Evolutionary conservation across 2,329 filamentous ascomycete genomes (phyloP), one percentile per base, ranked within the genome.

Genomic region (Apiospora saccharicola): DNA sequence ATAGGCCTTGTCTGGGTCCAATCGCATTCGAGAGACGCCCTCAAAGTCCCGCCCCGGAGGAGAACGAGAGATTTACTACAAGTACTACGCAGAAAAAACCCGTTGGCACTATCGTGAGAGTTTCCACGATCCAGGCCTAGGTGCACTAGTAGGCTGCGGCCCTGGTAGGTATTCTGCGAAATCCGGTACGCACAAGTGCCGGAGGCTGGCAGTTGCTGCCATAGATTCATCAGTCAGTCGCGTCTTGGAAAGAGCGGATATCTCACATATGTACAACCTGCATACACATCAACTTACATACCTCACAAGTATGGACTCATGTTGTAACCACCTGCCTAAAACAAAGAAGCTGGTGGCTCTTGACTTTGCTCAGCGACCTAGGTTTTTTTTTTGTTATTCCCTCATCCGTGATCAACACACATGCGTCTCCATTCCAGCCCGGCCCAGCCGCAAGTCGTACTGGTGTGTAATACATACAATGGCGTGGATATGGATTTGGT

Each of bases 41-140:
- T n/a, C 53, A 7, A 16, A 64, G 57, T 64, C 30, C 57, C 57
- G 57, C 57, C 57, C 19, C 14, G 16, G 7, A 41, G 57, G 8
- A n/a, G 2, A 64, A 41, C 34, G 57, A 41, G 57, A 64, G 53
- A 61, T 61, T 61, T 61, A 41, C 16, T 61, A n/a, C 16, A 61
- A 37, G 37, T 61, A 41, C 16, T 61, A n/a, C 16, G 51, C 3
- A 34, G 19, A n/a, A 41, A 41, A 61, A 22, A 61, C 34, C 57
- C 57, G 57, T 64, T 64, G 57, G 57, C 57, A 64, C 34, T 64
- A 64, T 64, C 57, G 8, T 10, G 57, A 64, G 57, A n/a, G 57
- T 64, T 64, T 61, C 53, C 53, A 41, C 57, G 57, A 64, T 64
- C 34, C 57, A 64, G 22, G 7, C 22, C 51, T 41, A 64, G 57